phyloP scores from a whole-genome alignment of 768 basidiomycete species.

The Mrakia hoshinonis region DNA sequence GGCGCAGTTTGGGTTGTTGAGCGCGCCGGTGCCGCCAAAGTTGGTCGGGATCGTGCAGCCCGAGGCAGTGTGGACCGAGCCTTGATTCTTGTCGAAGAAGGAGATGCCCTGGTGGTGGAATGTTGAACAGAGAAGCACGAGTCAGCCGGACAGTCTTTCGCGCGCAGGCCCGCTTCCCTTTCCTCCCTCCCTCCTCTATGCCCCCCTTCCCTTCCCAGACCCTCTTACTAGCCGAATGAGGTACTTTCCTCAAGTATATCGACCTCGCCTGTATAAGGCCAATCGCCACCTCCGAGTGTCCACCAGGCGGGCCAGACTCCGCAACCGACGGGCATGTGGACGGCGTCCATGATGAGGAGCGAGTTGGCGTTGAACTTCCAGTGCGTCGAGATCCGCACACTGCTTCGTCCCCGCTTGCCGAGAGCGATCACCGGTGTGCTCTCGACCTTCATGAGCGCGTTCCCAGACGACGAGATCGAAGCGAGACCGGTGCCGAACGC shows the following conservation, averaged over 20 bases:
- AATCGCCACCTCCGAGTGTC: slow-evolving; percentile 41
- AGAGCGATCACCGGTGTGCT: background rate
- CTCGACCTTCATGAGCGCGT: slow-evolving; percentile 22
- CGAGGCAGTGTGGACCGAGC: slow-evolving; percentile 9
- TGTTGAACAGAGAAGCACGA: too few species aligned
- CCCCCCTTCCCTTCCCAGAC: too few species aligned
- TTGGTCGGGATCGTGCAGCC: slow-evolving; percentile 41
- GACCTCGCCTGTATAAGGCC: slow-evolving; percentile 32
- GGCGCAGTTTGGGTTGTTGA: slow-evolving; percentile 38
- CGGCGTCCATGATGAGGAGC: slow-evolving; percentile 15
- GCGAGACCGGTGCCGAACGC: background rate
- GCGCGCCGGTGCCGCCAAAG: slow-evolving; percentile 47
- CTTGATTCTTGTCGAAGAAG: slow-evolving; percentile 6
- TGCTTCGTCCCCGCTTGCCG: slow-evolving; percentile 9
- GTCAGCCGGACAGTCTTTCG: too few species aligned
- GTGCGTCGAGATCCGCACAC: background rate
- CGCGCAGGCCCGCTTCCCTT: too few species aligned
- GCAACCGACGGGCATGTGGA: slow-evolving; percentile 14
- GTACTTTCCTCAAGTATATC: slow-evolving; percentile 24
- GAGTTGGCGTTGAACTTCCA: slow-evolving; percentile 13
- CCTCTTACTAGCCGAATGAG: too few species aligned
- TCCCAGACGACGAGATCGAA: slow-evolving; percentile 4
- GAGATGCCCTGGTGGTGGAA: background rate
- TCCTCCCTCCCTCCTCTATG: too few species aligned
- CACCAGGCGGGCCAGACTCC: slow-evolving; percentile 18